Evolutionary conservation across 768 basidiomycete genomes (phyloP).

Genomic region (Calocera cornea): DNA sequence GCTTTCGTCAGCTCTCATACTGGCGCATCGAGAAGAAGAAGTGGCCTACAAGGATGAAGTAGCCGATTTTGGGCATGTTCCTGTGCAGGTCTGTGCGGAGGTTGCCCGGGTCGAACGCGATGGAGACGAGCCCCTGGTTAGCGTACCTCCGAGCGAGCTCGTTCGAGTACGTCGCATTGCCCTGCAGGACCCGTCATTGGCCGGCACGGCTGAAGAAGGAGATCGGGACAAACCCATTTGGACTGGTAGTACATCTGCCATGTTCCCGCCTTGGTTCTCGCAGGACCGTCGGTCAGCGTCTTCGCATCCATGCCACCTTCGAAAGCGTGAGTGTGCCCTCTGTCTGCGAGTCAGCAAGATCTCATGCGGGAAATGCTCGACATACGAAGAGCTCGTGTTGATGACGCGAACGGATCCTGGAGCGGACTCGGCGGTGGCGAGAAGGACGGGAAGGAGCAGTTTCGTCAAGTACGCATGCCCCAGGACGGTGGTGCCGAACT

Average conservation of each 20-base stretch:
- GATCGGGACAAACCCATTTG: background rate
- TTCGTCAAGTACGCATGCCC: constrained; percentile 7
- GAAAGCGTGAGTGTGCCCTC: background rate
- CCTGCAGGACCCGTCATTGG: constrained; percentile 14
- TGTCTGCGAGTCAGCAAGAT: background rate
- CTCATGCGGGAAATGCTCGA: background rate
- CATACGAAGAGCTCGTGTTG: background rate
- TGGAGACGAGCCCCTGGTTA: constrained; percentile 9
- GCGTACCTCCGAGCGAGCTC: constrained; percentile 10
- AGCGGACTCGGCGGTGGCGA: background rate
- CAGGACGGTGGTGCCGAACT: constrained; percentile 22
- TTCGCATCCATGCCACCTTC: background rate
- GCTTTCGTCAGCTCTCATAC: background rate
- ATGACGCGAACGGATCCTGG: background rate
- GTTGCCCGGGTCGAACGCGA: constrained; percentile 14
- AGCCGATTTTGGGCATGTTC: constrained; percentile 1
- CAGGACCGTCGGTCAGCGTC: background rate
- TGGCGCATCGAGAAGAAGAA: background rate
- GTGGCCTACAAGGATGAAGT: background rate
- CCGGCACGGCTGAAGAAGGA: background rate
- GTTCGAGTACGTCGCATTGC: constrained; percentile 9
- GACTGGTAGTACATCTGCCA: constrained; percentile 7
- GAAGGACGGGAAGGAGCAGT: constrained; percentile 2
- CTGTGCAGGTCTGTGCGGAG: background rate
- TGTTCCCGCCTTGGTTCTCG: background rate